Evolutionary conservation across 176 grass and related monocot genomes (phyloP).

Genomic region (Carex littledalei): DNA sequence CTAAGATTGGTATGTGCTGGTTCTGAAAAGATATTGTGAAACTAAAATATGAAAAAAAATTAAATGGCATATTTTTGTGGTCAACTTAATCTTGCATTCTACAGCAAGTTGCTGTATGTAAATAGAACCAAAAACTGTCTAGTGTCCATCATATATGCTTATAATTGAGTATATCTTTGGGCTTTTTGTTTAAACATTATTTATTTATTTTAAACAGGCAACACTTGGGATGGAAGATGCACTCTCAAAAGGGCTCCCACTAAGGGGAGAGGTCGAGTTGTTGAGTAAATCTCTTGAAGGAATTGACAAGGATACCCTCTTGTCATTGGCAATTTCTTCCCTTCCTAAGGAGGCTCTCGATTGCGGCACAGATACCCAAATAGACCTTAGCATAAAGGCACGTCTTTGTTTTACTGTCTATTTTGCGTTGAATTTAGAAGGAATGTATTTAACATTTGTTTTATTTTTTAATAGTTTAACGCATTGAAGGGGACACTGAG

Average conservation of each 20-base stretch:
- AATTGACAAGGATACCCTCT: slow-evolving; percentile 92
- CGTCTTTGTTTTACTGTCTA: slow-evolving; percentile 10
- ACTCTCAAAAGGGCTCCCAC: slow-evolving; percentile 73
- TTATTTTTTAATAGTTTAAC: slow-evolving; percentile 52
- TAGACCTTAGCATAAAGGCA: slow-evolving; percentile 83
- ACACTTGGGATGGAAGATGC: slow-evolving; percentile 83
- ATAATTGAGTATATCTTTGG: background rate
- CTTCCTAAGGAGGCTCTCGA: slow-evolving; percentile 83
- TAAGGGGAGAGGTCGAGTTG: slow-evolving; percentile 58
- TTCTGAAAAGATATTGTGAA: background rate
- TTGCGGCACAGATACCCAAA: slow-evolving; percentile 57
- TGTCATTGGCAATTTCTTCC: slow-evolving; percentile 72
- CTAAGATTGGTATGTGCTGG: background rate
- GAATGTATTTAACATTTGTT: background rate
- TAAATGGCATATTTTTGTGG: background rate
- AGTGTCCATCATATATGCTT: background rate
- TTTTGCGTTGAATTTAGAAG: slow-evolving; percentile 24
- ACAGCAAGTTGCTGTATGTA: background rate
- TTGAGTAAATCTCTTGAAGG: slow-evolving; percentile 71
- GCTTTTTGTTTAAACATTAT: background rate
- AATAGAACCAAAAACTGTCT: background rate
- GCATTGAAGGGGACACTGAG: slow-evolving; percentile 70
- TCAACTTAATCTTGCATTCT: background rate
- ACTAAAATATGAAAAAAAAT: background rate
- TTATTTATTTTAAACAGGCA: slow-evolving; percentile 31